Evolutionary conservation across 108 stramenopile genomes (phyloP).

Genomic region (Cyclotella atomus): DNA sequence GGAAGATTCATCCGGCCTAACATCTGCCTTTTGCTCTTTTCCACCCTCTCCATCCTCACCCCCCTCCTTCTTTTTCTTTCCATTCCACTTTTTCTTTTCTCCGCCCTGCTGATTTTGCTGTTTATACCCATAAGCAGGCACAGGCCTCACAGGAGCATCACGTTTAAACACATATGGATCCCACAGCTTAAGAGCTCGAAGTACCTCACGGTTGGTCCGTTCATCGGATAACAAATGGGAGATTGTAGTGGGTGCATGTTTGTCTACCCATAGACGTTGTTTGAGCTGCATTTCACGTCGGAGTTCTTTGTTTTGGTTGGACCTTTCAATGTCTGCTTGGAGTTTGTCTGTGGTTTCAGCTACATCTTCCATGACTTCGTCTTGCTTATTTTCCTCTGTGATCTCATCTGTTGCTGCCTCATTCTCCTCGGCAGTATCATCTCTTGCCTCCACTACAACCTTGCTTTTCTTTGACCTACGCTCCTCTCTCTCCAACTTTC

Average conservation of each 20-base stretch:
- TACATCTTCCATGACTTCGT: no score
- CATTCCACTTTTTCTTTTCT: background rate
- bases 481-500: conserved; percentile 45
- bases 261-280: conserved; percentile 85
- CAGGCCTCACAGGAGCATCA: conserved; percentile 64
- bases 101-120: conserved; percentile 23
- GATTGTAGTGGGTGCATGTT: conserved; percentile 91
- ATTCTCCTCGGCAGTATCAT: no score
- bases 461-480: conserved; percentile 8
- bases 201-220: conserved; percentile 92
- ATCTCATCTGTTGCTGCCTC: no score
- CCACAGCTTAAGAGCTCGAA: conserved; percentile 90
- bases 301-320: conserved; percentile 9
- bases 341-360: background rate
- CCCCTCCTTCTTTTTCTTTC: conserved; percentile 6
- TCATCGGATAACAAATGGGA: conserved; percentile 92
- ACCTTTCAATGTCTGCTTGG: background rate
- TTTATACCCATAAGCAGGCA: conserved; percentile 5
- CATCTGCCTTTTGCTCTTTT: conserved; percentile 49
- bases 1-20: conserved; percentile 67
- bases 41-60: conserved; percentile 4
- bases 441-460: conserved; percentile 8
- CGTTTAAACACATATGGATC: conserved; percentile 93
- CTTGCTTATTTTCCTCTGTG: no score
- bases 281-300: conserved; percentile 34